Evolutionary conservation across 345 rosid species (phyloP), one percentile per base, ranked within the genome.

Genomic region (Citrus trifoliata): DNA sequence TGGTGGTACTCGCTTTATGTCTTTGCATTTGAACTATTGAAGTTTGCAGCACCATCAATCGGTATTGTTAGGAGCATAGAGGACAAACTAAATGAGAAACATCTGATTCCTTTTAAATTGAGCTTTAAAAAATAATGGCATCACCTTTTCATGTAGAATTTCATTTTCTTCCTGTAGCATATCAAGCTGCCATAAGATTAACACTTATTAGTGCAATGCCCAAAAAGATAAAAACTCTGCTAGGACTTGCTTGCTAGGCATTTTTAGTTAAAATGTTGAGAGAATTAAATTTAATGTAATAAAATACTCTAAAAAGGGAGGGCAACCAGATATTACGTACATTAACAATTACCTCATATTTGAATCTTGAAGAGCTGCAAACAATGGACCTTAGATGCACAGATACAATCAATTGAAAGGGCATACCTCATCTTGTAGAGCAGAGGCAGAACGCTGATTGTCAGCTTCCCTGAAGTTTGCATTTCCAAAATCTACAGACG

Each of bases 361-460:
- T 25, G 64, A 68, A 56, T 19, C 6, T 59, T 28, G n/a, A 38
- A n/a, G 53, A 32, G 58, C 67, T 65, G 4, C 42, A 61, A 71
- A 69, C 3, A 10, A 62, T 72, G 70, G 38, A 74, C 62, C 35
- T 64, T 71, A 67, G 70, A 82, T 13, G 61, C 55, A 4, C 46
- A 33, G 4, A 56, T 53, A n/a, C 59, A 58, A 63, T 69, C 71
- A 77, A 76, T 30, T 83, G 25, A 30, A 18, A 56, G 70, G 58
- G 55, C 83, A 61, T 83, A 92, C 98, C 94, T 93, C 98, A 84
- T 95, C 95, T 82, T 93, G 94, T 72, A 92, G 84, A 83, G 91
- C 90, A 70, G 98, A 92, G 72, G 85, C 77, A 68, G 97, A 88
- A 19, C 83, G 90, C 67, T 87, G 89, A 70, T 59, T 84, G 48